Percentiles rank a stretch among this genome's conserved stretches.
Conservation (phyloP, 176 grass and related monocot genomes). For the Oryza nivara region DNA sequence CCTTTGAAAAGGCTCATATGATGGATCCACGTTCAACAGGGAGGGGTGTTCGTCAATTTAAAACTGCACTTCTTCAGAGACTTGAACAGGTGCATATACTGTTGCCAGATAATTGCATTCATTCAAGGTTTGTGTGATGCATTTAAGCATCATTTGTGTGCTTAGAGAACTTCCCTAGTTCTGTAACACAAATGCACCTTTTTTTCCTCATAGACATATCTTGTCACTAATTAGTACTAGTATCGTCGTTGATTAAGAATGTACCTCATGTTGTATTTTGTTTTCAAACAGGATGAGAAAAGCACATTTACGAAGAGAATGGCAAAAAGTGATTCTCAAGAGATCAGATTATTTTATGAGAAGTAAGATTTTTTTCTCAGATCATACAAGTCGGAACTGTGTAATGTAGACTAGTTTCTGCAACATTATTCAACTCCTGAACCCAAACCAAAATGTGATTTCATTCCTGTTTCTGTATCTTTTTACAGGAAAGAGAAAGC, state of each 20-base stretch:
- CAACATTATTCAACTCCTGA: neutral
- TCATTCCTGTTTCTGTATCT: constrained; percentile 27
- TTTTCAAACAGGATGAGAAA: constrained; percentile 67
- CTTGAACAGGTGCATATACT: constrained; percentile 75
- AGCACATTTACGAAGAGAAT: constrained; percentile 59
- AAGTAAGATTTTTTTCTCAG: constrained; percentile 54
- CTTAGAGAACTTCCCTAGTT: constrained; percentile 15
- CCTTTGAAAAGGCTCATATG: constrained; percentile 86
- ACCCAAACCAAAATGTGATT: constrained; percentile 13
- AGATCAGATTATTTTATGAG: constrained; percentile 76
- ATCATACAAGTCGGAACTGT: neutral
- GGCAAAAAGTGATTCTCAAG: constrained; percentile 80
- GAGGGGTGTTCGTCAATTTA: constrained; percentile 89
- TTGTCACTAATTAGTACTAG: constrained; percentile 13
- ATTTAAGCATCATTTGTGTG: constrained; percentile 1
- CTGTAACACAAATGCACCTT: neutral
- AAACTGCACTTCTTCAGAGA: constrained; percentile 85
- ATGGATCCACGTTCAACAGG: constrained; percentile 68
- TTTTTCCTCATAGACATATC: neutral
- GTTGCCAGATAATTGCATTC: constrained; percentile 30
- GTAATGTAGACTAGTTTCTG: constrained; percentile 17
- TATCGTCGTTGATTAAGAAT: constrained; percentile 27
- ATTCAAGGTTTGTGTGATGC: constrained; percentile 22
- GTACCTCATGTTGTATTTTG: constrained; percentile 27
- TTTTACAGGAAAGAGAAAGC: constrained; percentile 68